Percentiles rank a stretch among this genome's conserved stretches.
These are phyloP conservation scores for Botryotinia globosa DNA, from an alignment of 2,329 filamentous ascomycete species.

Conservation along the genomic window DNA sequence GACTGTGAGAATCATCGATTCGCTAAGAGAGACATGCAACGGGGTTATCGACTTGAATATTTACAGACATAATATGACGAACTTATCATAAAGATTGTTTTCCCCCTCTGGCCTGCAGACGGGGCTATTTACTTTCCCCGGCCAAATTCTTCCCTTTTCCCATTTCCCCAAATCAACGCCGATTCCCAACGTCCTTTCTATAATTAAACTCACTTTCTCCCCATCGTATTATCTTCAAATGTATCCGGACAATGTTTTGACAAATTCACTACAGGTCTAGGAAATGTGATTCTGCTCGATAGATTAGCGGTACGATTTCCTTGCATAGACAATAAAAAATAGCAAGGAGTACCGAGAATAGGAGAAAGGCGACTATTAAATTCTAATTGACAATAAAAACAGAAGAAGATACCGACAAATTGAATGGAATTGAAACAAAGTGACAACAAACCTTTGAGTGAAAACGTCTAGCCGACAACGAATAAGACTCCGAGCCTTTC, in stretches of 20 bases:
- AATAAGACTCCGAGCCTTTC: fast-evolving
- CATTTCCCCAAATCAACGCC: not conserved
- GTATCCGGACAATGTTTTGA: too few relatives aligned
- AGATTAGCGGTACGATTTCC: fast-evolving
- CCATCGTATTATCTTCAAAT: not conserved
- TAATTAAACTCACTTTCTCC: not conserved
- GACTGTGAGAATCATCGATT: not conserved
- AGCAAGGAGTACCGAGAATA: not conserved
- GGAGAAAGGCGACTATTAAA: not conserved
- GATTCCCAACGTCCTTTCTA: not conserved
- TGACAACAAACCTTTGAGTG: not conserved
- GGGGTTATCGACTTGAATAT: not conserved
- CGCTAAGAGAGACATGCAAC: not conserved
- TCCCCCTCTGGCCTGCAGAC: fast-evolving
- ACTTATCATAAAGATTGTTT: too few relatives aligned
- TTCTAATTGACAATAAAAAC: not conserved
- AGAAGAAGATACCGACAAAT: not conserved
- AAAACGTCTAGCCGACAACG: not conserved
- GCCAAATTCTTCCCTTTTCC: not conserved
- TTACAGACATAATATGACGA: not conserved
- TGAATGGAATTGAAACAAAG: not conserved
- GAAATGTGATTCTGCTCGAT: not conserved
- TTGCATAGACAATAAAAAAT: not conserved
- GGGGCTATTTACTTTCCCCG: not conserved
- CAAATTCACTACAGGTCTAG: too few relatives aligned